Evolutionary conservation across 257 asterid genomes (phyloP).

Genomic region (Ajuga chamaepitys): DNA sequence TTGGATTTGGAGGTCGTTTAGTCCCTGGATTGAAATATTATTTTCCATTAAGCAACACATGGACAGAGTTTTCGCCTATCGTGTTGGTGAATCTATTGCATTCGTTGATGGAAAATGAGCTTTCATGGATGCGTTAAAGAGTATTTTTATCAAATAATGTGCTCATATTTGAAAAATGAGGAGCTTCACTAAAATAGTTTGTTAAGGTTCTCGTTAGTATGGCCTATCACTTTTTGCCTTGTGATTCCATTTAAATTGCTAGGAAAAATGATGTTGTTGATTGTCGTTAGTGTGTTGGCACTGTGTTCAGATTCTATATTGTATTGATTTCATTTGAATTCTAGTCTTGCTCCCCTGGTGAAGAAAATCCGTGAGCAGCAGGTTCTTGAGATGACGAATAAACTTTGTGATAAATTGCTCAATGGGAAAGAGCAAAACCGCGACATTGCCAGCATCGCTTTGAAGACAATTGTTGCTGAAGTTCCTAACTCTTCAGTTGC

Average conservation of each 20-base stretch:
- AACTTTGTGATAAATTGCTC: conserved; percentile 93
- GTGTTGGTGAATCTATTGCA: neutral
- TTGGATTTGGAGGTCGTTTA: neutral
- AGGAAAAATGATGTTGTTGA: neutral
- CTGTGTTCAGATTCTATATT: conserved; percentile 2
- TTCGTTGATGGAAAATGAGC: neutral
- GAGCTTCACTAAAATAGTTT: neutral
- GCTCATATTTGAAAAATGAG: neutral
- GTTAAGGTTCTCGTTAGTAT: neutral
- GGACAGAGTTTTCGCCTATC: neutral
- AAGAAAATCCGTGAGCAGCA: conserved; percentile 83
- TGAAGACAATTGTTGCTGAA: conserved; percentile 95
- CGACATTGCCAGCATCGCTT: conserved; percentile 94
- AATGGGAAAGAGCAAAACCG: conserved; percentile 90
- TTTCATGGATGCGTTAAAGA: neutral
- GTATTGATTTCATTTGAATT: conserved; percentile 18
- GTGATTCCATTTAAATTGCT: neutral
- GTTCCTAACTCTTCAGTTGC: conserved; percentile 77
- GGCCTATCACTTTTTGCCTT: conserved; percentile 9
- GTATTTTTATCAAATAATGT: neutral
- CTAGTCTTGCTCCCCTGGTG: conserved; percentile 82
- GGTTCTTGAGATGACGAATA: conserved; percentile 79
- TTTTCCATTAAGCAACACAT: conserved; percentile 2
- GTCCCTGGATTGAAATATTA: neutral
- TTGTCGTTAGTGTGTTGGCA: neutral